These are phyloP conservation scores for Rutstroemia sydowiana DNA, from an alignment of 2,329 filamentous ascomycete genomes.

Conservation along the genomic window DNA sequence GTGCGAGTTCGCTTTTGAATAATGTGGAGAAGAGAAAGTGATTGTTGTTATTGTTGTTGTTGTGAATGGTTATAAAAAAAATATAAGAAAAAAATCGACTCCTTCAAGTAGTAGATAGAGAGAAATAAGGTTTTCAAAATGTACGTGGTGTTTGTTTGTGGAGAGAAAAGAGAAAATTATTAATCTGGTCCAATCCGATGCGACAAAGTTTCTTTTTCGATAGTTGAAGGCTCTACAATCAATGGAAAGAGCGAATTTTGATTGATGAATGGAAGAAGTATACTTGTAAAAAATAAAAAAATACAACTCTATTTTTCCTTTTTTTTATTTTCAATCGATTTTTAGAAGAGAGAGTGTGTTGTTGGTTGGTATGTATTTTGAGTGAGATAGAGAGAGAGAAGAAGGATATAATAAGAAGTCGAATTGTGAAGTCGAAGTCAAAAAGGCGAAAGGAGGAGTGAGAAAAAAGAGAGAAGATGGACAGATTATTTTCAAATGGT, in stretches of 20 bases:
- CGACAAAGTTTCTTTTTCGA: neutral
- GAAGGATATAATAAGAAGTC: no score
- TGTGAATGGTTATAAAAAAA: neutral
- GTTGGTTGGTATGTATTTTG: no score
- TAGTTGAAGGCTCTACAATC: neutral
- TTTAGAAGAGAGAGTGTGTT: no score
- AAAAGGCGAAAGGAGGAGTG: neutral
- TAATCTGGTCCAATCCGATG: conserved; percentile 2
- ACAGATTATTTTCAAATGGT: no score
- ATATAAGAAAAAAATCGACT: neutral
- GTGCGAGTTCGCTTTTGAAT: neutral
- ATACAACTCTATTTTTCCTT: no score
- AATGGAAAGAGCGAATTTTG: neutral
- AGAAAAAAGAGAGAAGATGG: neutral
- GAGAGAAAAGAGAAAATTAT: conserved; percentile 2
- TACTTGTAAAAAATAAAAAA: no score
- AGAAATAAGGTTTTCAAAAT: neutral
- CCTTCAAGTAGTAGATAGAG: neutral
- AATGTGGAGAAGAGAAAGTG: conserved; percentile 1
- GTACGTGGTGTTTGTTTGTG: neutral
- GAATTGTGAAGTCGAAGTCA: no score
- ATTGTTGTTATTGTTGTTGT: neutral
- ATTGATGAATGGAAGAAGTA: no score
- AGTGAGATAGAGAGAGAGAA: no score
- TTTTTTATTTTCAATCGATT: no score